A percentile compares a stretch with the other conserved stretches of the same genome.
Evolutionary conservation across 2,329 filamentous ascomycete species (phyloP).

Genomic region (Penicillium sp.): DNA sequence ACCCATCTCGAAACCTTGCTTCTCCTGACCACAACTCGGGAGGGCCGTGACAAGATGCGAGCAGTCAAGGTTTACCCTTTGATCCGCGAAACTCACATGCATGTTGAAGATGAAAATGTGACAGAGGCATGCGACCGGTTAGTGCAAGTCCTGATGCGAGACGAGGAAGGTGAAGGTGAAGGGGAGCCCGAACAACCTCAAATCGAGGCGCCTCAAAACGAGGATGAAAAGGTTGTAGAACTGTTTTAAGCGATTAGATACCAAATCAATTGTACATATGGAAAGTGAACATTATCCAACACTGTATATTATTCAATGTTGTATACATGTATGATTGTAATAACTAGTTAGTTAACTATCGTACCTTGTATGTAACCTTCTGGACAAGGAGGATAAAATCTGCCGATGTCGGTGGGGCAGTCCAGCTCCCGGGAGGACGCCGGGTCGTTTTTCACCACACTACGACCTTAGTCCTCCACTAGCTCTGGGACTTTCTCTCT

Average conservation of each 20-base stretch:
- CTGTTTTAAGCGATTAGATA: slow-evolving; percentile 38
- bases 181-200: slow-evolving; percentile 33
- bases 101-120: slow-evolving; percentile 74
- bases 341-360: no score
- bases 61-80: slow-evolving; percentile 83
- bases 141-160: slow-evolving; percentile 83
- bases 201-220: slow-evolving; percentile 41
- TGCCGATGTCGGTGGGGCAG: slow-evolving; percentile 6
- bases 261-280: slow-evolving; percentile 8
- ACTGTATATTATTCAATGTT: not conserved
- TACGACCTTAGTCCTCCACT: slow-evolving; percentile 1
- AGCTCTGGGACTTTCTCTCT: not conserved
- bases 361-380: not conserved
- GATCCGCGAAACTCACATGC: slow-evolving; percentile 77
- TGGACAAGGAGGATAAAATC: slow-evolving; percentile 1
- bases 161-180: slow-evolving; percentile 61
- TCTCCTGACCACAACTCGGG: slow-evolving; percentile 73
- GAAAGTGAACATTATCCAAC: not conserved
- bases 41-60: slow-evolving; percentile 72
- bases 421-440: not conserved
- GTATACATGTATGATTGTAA: not conserved
- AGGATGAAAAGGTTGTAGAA: slow-evolving; percentile 48
- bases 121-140: slow-evolving; percentile 81
- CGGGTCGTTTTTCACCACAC: not conserved
- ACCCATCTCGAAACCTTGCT: slow-evolving; percentile 88